A percentile compares a stretch with the other conserved stretches of the same genome.
Evolutionary conservation across 306 rosid species (phyloP).

Genomic region (Rubus idaeus): DNA sequence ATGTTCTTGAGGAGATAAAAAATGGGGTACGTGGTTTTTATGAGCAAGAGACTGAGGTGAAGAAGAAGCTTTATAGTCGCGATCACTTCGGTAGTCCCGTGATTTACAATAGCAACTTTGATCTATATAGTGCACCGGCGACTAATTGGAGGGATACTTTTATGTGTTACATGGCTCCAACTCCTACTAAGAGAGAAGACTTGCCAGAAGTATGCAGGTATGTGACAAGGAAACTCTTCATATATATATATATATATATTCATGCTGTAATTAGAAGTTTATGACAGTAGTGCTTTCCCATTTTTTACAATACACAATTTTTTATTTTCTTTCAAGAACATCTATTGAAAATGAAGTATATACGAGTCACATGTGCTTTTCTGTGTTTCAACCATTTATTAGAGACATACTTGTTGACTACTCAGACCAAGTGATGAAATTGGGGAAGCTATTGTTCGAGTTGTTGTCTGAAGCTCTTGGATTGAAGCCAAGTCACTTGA

Average conservation of each 20-base stretch:
- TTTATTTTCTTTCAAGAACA: background rate
- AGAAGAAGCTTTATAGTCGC: conserved; percentile 31
- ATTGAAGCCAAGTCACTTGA: conserved; percentile 12
- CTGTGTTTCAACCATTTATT: background rate
- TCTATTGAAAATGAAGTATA: background rate
- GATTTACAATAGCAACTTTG: conserved; percentile 32
- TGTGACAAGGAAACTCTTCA: background rate
- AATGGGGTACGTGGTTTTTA: conserved; percentile 34
- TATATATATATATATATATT: background rate
- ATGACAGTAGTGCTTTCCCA: background rate
- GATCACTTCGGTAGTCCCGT: conserved; percentile 17
- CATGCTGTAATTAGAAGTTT: background rate
- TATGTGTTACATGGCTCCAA: conserved; percentile 7
- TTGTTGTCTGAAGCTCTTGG: conserved; percentile 23
- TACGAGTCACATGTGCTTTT: background rate
- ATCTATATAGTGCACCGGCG: conserved; percentile 17
- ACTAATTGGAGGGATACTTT: conserved; percentile 26
- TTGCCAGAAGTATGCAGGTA: conserved; percentile 6
- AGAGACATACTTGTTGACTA: conserved; percentile 22
- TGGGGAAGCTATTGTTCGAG: conserved; percentile 31
- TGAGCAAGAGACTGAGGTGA: conserved; percentile 39
- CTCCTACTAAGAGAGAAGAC: background rate
- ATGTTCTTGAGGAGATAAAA: conserved; percentile 37
- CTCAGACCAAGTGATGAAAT: conserved; percentile 31
- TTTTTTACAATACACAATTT: background rate